These are phyloP conservation scores for Xylariaceae sp. DNA, from an alignment of 2,329 filamentous ascomycete genomes.

Conservation along the genomic window DNA sequence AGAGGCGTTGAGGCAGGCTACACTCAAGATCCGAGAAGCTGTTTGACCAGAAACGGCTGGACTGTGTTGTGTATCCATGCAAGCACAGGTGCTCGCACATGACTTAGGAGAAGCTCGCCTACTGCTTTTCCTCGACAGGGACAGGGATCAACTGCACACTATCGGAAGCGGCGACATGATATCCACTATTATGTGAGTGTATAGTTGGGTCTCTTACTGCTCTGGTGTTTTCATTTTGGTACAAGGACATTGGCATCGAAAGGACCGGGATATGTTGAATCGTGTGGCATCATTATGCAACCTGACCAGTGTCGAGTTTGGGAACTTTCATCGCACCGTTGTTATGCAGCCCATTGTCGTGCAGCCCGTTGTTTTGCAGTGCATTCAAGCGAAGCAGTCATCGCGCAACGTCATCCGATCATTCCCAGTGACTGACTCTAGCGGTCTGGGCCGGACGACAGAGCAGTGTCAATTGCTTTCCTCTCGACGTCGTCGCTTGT, in stretches of 20 bases:
- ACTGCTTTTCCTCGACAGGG: conserved; percentile 11
- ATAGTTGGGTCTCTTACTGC: conserved; percentile 1
- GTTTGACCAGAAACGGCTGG: conserved; percentile 20
- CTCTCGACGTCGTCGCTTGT: background rate
- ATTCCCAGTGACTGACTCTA: background rate
- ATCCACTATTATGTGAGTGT: conserved; percentile 12
- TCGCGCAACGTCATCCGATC: background rate
- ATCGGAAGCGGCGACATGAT: conserved; percentile 6
- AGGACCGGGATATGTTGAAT: background rate
- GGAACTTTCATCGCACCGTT: conserved; percentile 1
- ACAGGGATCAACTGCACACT: conserved; percentile 6
- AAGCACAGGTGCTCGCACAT: conserved; percentile 14
- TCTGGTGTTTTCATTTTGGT: conserved; percentile 3
- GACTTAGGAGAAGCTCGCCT: conserved; percentile 1
- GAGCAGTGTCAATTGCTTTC: conserved; percentile 4
- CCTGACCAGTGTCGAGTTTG: background rate
- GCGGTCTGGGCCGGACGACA: background rate
- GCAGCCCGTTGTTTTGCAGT: background rate
- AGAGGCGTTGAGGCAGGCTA: conserved; percentile 54
- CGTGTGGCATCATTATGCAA: background rate
- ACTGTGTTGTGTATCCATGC: conserved; percentile 8
- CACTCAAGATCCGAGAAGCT: conserved; percentile 46
- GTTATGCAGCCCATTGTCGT: background rate
- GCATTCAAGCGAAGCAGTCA: background rate
- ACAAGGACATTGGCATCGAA: background rate